Percentiles rank a stretch among this genome's conserved stretches.
These are phyloP conservation scores for Graphilbum fragrans DNA, from an alignment of 2,329 filamentous ascomycete genomes.

Conservation along the genomic window DNA sequence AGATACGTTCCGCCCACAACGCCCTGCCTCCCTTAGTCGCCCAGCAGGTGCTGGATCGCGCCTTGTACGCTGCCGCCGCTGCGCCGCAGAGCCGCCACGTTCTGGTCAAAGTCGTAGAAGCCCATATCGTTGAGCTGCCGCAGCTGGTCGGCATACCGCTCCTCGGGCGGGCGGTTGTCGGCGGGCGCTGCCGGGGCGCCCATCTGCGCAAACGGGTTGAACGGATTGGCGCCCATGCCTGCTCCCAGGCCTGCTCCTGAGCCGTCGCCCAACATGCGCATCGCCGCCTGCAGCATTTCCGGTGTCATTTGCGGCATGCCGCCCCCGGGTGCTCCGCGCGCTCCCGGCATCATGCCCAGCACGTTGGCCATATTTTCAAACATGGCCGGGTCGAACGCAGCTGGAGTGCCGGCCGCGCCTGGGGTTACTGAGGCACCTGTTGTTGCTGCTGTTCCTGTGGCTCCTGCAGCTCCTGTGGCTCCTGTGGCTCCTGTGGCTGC, in stretches of 20 bases:
- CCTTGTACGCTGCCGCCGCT: slow-evolving; percentile 92
- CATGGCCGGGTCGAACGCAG: slow-evolving; percentile 52
- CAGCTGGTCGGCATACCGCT: slow-evolving; percentile 81
- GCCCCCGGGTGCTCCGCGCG: too few relatives aligned
- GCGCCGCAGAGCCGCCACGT: slow-evolving; percentile 75
- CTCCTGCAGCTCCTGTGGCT: slow-evolving; percentile 1
- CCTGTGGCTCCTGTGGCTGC: neutral
- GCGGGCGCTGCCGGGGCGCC: slow-evolving; percentile 32
- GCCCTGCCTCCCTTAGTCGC: slow-evolving; percentile 16
- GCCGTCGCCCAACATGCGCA: slow-evolving; percentile 33
- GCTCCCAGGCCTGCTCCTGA: slow-evolving; percentile 20
- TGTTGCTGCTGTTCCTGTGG: slow-evolving; percentile 10
- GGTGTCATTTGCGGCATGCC: slow-evolving; percentile 37
- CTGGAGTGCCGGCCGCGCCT: slow-evolving; percentile 15
- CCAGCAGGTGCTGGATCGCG: slow-evolving; percentile 64
- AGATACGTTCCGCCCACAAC: too few relatives aligned
- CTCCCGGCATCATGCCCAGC: slow-evolving; percentile 26
- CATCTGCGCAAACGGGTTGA: slow-evolving; percentile 1
- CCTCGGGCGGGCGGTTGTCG: slow-evolving; percentile 85
- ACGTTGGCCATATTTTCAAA: slow-evolving; percentile 56
- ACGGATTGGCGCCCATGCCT: slow-evolving; percentile 9
- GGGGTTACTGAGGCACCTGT: slow-evolving; percentile 3
- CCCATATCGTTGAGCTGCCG: slow-evolving; percentile 97
- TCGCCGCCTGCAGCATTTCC: slow-evolving; percentile 41
- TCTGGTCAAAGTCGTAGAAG: slow-evolving; percentile 92